Percentiles rank a stretch among this genome's conserved stretches.
phyloP scores from a whole-genome alignment of 2,329 filamentous ascomycete species.

The Penicillium fuscoglaucum region DNA sequence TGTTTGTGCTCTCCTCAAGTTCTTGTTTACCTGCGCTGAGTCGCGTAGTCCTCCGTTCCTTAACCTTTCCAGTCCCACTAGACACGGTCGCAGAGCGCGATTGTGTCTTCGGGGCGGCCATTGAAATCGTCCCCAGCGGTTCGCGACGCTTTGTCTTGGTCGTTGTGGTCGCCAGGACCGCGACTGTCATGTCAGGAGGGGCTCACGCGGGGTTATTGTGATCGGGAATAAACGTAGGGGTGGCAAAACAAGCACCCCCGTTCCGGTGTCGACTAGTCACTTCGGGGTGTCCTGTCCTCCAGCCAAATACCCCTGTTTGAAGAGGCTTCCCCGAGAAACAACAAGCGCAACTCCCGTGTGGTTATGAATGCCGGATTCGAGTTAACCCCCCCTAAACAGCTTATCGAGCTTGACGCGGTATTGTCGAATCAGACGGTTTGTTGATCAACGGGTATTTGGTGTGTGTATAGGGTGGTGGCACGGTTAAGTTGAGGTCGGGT shows the following conservation, averaged over 20 bases:
- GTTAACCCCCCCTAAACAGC: not conserved
- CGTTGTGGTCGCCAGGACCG: slow-evolving; percentile 37
- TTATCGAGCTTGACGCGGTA: not conserved
- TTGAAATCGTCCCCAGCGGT: slow-evolving; percentile 39
- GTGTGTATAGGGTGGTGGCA: slow-evolving; percentile 8
- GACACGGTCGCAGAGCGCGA: slow-evolving; percentile 35
- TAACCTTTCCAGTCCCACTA: slow-evolving; percentile 23
- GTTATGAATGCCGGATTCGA: not conserved
- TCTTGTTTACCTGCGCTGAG: slow-evolving; percentile 38
- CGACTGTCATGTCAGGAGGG: slow-evolving; percentile 40
- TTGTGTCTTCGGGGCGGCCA: slow-evolving; percentile 42
- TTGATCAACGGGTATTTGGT: not conserved
- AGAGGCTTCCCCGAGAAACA: slow-evolving; percentile 2
- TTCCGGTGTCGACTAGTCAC: not conserved
- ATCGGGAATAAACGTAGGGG: slow-evolving; percentile 27
- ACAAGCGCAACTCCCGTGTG: not conserved
- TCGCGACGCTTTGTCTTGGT: slow-evolving; percentile 41
- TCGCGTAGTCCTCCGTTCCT: slow-evolving; percentile 35
- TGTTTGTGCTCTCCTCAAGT: slow-evolving; percentile 31
- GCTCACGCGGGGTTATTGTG: slow-evolving; percentile 32
- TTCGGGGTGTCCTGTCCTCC: not conserved
- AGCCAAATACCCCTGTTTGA: not conserved
- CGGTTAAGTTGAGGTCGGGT: not conserved
- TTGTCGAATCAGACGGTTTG: not conserved
- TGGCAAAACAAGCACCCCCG: slow-evolving; percentile 15